Evolutionary conservation across 2,329 filamentous ascomycete genomes (phyloP).

Genomic region (Coleophoma crateriformis): DNA sequence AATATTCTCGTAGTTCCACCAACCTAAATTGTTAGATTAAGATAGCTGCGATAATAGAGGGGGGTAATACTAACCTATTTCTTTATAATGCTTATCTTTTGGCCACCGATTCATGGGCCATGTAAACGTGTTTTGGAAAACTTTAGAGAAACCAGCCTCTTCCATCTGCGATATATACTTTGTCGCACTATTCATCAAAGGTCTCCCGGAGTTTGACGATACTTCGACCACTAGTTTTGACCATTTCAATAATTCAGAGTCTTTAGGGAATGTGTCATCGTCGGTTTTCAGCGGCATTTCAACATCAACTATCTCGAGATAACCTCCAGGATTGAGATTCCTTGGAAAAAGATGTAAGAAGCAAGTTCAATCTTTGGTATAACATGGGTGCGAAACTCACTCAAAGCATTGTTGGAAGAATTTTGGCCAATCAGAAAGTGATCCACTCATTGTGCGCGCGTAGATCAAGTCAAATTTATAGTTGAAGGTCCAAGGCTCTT

Average conservation of each 20-base stretch:
- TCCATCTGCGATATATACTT: constrained; percentile 7
- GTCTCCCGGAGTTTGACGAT: constrained; percentile 22
- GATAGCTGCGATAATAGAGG: too few relatives aligned
- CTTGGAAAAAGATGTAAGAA: too few relatives aligned
- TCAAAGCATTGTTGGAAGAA: constrained; percentile 5
- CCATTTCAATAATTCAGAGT: constrained; percentile 8
- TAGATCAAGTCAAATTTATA: constrained; percentile 55
- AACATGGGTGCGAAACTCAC: too few relatives aligned
- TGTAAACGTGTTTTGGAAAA: constrained; percentile 36
- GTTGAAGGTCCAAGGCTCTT: constrained; percentile 48
- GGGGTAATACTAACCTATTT: background rate
- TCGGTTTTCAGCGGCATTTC: constrained; percentile 3
- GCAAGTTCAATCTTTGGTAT: too few relatives aligned
- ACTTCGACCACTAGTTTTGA: constrained; percentile 19
- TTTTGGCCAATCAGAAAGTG: constrained; percentile 4
- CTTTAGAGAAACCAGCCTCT: constrained; percentile 14
- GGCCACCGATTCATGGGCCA: constrained; percentile 45
- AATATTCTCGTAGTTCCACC: constrained; percentile 15
- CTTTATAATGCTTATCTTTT: constrained; percentile 31
- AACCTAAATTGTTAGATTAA: constrained; percentile 3
- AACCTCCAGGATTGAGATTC: constrained; percentile 6
- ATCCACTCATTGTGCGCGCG: constrained; percentile 31
- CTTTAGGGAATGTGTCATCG: constrained; percentile 19
- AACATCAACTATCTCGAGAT: constrained; percentile 10
- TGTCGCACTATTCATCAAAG: constrained; percentile 20